Conservation (phyloP, 83 land plant genomes). For the Picea abies region DNA sequence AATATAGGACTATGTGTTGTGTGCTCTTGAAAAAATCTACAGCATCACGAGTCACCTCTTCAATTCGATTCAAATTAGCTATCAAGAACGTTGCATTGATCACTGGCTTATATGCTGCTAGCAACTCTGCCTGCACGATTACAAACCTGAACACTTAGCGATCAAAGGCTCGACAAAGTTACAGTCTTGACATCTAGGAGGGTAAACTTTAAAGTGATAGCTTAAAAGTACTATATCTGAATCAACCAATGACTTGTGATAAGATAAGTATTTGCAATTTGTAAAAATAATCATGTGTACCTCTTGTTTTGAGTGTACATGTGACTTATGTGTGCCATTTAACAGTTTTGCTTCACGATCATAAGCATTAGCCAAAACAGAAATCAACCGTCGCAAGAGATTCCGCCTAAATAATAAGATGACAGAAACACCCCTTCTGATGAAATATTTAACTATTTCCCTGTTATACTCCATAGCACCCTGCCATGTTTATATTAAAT, state of each 20-base stretch:
- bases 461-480: constrained; percentile 62
- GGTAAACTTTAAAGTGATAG: not conserved
- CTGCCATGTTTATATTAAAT: constrained; percentile 29
- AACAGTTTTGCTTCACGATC: constrained; percentile 65
- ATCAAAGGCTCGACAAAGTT: constrained; percentile 3
- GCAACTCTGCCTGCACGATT: constrained; percentile 40
- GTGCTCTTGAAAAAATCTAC: constrained; percentile 34
- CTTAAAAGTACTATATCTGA: not conserved
- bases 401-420: constrained; percentile 81
- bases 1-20: constrained; percentile 38
- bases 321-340: constrained; percentile 94
- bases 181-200: not conserved
- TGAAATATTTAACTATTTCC: constrained; percentile 66
- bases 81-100: constrained; percentile 29
- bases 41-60: constrained; percentile 33
- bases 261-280: not conserved
- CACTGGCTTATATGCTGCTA: constrained; percentile 49
- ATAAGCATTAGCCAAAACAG: constrained; percentile 79
- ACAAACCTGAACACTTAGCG: not conserved
- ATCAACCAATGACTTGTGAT: not conserved
- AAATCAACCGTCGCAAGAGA: constrained; percentile 70
- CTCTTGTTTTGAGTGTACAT: constrained; percentile 85
- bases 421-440: constrained; percentile 54
- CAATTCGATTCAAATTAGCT: constrained; percentile 26
- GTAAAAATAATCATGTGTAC: constrained; percentile 26